Evolutionary conservation across 169 alveolate species (phyloP).

Genomic region (Haemoproteus tartakovskyi): DNA sequence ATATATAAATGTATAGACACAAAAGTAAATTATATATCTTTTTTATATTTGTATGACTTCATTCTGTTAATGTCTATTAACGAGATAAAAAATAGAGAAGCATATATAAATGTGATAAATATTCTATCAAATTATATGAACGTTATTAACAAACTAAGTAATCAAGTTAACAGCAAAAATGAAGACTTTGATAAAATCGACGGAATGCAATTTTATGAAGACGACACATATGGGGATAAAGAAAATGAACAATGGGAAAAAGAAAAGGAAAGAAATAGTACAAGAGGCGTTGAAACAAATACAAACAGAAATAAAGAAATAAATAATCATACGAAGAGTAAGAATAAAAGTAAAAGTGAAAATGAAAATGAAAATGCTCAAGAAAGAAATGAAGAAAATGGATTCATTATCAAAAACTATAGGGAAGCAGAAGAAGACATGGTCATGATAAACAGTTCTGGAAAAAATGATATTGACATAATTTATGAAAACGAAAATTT

Average conservation of each 20-base stretch:
- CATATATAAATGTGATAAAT: conserved; percentile 5
- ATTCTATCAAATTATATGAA: conserved; percentile 22
- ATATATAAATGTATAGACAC: conserved; percentile 10
- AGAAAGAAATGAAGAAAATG: no score
- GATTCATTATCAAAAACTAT: no score
- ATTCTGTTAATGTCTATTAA: conserved; percentile 26
- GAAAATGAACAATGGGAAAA: background rate
- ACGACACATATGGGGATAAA: background rate
- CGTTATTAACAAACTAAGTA: conserved; percentile 26
- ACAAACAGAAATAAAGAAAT: background rate
- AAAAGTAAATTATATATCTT: conserved; percentile 19
- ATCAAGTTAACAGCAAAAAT: background rate
- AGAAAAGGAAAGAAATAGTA: background rate
- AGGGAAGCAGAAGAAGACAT: background rate
- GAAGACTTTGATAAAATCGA: background rate
- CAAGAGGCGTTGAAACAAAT: background rate
- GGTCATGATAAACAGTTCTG: background rate
- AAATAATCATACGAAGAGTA: background rate
- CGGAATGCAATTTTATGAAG: background rate
- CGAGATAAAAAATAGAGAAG: conserved; percentile 23
- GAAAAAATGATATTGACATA: background rate
- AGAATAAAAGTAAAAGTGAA: no score
- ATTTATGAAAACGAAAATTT: background rate
- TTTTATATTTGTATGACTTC: conserved; percentile 33
- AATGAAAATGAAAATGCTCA: no score